Percentiles rank a stretch among this genome's conserved stretches.
These are phyloP conservation scores for Plantago lanceolata DNA, from an alignment of 305 asterid genomes.

Conservation along the genomic window DNA sequence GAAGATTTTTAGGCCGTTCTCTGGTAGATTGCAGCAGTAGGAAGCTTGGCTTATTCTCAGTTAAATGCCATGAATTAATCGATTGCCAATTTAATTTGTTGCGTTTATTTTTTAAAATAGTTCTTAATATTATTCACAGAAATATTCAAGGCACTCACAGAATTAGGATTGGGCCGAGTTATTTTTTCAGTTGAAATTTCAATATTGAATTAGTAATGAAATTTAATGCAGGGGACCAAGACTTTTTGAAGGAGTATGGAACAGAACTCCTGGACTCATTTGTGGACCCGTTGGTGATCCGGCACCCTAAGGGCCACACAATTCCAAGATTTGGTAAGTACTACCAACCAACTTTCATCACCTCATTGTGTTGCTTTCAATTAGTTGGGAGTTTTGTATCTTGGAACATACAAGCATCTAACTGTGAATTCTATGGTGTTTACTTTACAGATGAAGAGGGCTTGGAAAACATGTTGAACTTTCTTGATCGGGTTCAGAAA, in stretches of 20 bases:
- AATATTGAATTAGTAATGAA: not conserved
- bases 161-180: no score
- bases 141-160: no score
- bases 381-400: no score
- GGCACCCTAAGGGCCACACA: constrained; percentile 87
- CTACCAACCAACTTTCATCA: constrained; percentile 24
- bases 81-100: no score
- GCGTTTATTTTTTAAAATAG: no score
- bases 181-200: constrained; percentile 2
- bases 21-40: constrained; percentile 10
- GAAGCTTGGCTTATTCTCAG: not conserved
- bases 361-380: not conserved
- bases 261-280: constrained; percentile 57
- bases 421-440: not conserved
- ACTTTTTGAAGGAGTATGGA: constrained; percentile 67
- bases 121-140: no score
- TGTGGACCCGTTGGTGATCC: constrained; percentile 67
- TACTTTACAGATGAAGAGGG: constrained; percentile 52
- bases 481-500: constrained; percentile 55
- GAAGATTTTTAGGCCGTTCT: not conserved
- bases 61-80: not conserved
- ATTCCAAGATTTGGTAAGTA: constrained; percentile 94
- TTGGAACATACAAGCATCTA: not conserved
- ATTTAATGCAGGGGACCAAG: constrained; percentile 62
- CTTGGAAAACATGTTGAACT: constrained; percentile 57